Evolutionary conservation across 768 basidiomycete species (phyloP).

Genomic region (Collybia nuda): DNA sequence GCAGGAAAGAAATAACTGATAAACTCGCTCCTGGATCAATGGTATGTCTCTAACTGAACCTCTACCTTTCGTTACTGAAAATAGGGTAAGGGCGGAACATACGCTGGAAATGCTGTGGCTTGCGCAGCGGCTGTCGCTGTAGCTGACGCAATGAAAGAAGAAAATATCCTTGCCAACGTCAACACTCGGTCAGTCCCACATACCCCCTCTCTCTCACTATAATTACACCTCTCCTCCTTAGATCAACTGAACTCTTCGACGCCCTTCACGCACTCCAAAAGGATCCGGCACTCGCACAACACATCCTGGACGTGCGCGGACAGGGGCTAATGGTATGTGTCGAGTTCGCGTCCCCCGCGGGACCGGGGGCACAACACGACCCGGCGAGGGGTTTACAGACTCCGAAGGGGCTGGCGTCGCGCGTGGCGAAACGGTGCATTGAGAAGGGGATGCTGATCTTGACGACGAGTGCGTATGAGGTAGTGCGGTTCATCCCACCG

Average conservation of each 20-base stretch:
- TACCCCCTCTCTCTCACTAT: not conserved
- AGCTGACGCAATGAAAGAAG: conserved; percentile 71
- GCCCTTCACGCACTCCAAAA: conserved; percentile 56
- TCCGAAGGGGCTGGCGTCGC: conserved; percentile 55
- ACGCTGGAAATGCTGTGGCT: conserved; percentile 88
- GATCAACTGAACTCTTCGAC: conserved; percentile 71
- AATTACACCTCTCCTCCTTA: conserved; percentile 22
- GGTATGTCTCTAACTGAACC: conserved; percentile 36
- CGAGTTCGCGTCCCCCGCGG: conserved; percentile 70
- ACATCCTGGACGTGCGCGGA: conserved; percentile 87
- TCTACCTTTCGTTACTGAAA: no score
- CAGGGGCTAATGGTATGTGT: conserved; percentile 87
- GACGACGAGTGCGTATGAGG: conserved; percentile 88
- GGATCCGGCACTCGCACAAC: conserved; percentile 48
- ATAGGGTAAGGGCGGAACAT: conserved; percentile 70
- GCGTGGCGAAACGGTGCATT: conserved; percentile 77
- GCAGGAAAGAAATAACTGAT: conserved; percentile 79
- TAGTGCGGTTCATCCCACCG: conserved; percentile 91
- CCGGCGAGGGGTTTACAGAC: conserved; percentile 29
- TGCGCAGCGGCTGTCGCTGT: conserved; percentile 92
- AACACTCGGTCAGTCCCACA: conserved; percentile 54
- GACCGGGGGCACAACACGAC: conserved; percentile 45
- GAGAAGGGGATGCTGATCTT: conserved; percentile 86
- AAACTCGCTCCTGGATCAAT: conserved; percentile 76
- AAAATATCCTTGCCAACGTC: conserved; percentile 84